Conservation (phyloP, 306 rosid genomes). For the Elaeagnus macrophylla region DNA sequence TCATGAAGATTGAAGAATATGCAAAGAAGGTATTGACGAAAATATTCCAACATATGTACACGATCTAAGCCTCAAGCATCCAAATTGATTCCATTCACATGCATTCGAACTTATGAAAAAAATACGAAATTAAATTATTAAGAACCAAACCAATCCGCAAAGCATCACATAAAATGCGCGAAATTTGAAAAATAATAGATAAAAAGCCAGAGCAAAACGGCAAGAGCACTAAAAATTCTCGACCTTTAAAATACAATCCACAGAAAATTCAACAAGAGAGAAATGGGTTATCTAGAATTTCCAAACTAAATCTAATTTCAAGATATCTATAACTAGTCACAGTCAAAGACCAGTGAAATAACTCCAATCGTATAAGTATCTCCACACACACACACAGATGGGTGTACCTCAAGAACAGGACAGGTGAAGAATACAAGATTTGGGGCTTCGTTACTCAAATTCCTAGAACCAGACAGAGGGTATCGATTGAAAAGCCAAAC, state of each 20-base stretch:
- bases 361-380: constrained; percentile 5
- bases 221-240: constrained; percentile 6
- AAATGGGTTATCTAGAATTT: constrained; percentile 24
- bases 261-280: constrained; percentile 17
- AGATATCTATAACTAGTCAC: constrained; percentile 10
- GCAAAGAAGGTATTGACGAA: background rate
- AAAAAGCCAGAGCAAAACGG: background rate
- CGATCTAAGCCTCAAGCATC: constrained; percentile 14
- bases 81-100: constrained; percentile 2
- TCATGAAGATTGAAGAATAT: background rate
- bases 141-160: constrained; percentile 9
- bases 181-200: background rate
- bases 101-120: constrained; percentile 8
- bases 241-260: constrained; percentile 13
- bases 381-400: background rate
- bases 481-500: constrained; percentile 1
- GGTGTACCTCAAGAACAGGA: constrained; percentile 25
- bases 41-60: constrained; percentile 13
- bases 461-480: background rate
- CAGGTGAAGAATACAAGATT: constrained; percentile 17
- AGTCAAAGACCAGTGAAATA: background rate
- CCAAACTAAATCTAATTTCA: constrained; percentile 10
- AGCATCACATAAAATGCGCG: constrained; percentile 13
- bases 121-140: background rate
- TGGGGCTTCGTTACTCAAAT: constrained; percentile 8